Conservation (phyloP, 1,284 basidiomycete genomes). For the Apiotrichum akiyoshidainum region DNA sequence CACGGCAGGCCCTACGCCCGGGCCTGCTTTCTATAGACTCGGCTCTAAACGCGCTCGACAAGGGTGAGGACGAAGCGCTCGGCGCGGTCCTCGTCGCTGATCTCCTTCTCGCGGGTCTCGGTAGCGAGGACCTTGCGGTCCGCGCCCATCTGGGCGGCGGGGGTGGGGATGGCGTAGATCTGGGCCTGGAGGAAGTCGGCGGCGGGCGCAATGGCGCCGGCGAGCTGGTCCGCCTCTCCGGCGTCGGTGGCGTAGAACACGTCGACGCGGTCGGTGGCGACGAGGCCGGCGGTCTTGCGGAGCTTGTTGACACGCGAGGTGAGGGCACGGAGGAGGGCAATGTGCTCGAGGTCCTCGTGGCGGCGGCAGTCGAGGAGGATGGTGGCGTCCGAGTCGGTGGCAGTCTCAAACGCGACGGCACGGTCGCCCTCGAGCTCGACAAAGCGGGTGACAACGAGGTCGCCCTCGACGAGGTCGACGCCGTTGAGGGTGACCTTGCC, state of each 20-base stretch:
- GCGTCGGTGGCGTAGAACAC: slow-evolving; percentile 82
- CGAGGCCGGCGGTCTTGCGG: slow-evolving; percentile 90
- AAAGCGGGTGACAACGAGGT: slow-evolving; percentile 85
- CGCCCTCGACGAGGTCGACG: slow-evolving; percentile 82
- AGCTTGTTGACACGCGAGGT: slow-evolving; percentile 94
- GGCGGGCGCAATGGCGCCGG: slow-evolving; percentile 63
- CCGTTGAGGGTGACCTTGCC: slow-evolving; percentile 84
- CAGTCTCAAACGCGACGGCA: slow-evolving; percentile 65
- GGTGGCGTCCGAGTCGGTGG: slow-evolving; percentile 93
- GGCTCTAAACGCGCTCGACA: slow-evolving; percentile 19
- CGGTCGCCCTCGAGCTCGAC: slow-evolving; percentile 62
- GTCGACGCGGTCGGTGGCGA: slow-evolving; percentile 89
- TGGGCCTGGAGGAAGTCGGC: slow-evolving; percentile 71
- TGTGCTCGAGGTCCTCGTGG: slow-evolving; percentile 79
- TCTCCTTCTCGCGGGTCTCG: slow-evolving; percentile 69
- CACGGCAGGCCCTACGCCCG: no score
- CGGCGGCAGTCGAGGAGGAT: slow-evolving; percentile 84
- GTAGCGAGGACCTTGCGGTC: slow-evolving; percentile 63
- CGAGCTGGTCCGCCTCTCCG: slow-evolving; percentile 64
- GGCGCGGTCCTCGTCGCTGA: slow-evolving; percentile 86
- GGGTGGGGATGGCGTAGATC: slow-evolving; percentile 68
- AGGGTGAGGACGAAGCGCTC: slow-evolving; percentile 56
- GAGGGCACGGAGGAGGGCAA: slow-evolving; percentile 86
- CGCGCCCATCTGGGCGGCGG: slow-evolving; percentile 63
- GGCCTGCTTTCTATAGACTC: not conserved